Evolutionary conservation across 805 yeast species (phyloP), one percentile per base, ranked within the genome.

Genomic region (Wickerhamiella domercqiae): DNA sequence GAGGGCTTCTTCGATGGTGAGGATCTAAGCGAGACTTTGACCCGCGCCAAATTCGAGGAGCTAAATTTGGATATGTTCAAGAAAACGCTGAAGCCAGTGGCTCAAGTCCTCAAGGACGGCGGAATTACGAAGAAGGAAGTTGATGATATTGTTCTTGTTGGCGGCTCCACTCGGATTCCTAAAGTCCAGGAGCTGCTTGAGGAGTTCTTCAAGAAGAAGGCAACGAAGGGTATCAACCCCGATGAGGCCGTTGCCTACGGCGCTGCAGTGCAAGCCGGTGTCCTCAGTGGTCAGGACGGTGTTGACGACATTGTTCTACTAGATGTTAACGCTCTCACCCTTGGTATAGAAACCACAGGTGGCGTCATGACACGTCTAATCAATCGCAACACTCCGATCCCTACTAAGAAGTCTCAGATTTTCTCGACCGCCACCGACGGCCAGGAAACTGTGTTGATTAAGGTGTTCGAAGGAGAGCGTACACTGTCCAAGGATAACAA

Each of bases 201-300:
- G 66, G 71, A 78, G 47, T 84, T 64, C 73, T 87, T 87, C 59
- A 75, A 78, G 56, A 87, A 90, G 72, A 84, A 84, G 66, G 87
- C 93, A 48, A 82, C 94, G 50, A 87, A 86, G 73, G 87, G 94
- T 55, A 87, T 87, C 57, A 87, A 87, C 70, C 97, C 98, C 47
- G 98, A 87, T 67, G 98, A 87, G 71, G 98, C 98, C 60, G 97
- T 87, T 56, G 98, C 97, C 32, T 87, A 77, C 55, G 98, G 98
- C 73, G 97, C 97, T 44, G 96, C 98, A 47, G 96, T 87, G 47
- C 98, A 87, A 70, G 97, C 94, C 41, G 97, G 97, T 69, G 93
- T 87, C 51, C 68, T 87, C 48, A 75, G 93, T 39, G 97, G 97
- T 63, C 95, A 86, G 64, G 84, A 78, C 54, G 90, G 93, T 61